Evolutionary conservation across 140 eudicot genomes (phyloP), one percentile per base, ranked within the genome.

Genomic region (Anethum foeniculum): DNA sequence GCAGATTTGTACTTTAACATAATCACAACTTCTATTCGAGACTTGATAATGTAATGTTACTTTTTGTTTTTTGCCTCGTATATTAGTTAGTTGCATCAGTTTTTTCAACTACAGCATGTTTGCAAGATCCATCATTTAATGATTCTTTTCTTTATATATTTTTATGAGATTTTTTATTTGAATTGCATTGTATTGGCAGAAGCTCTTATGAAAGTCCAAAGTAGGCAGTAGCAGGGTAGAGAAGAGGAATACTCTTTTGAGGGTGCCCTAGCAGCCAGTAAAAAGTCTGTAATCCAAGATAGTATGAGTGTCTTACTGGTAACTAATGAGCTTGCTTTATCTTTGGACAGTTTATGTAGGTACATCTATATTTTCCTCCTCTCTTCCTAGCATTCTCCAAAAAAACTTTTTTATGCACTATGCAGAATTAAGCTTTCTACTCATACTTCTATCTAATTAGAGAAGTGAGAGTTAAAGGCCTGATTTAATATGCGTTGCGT

Each of bases 241-340:
- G 90, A 82, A 83, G 92, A 85, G 82, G 90, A 88, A 65, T 68
- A 81, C 81, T 81, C 93, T 77, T 87, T 90, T 81, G 86, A 79
- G 87, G 85, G 81, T 81, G 88, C 86, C 25, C 80, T 93, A 32
- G 97, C 88, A 72, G 93, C 91, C 79, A 91, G 92, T 83, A 93
- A 90, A 83, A 91, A 88, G 78, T 84, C 93, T 75, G 88, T 93
- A 23, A 85, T 89, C 80, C 90, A 93, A 86, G 95, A 96, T 89
- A 88, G 93, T 82, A 88, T 86, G 90, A 87, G 83, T 81, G 81
- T 87, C 80, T 83, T 91, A 78, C 86, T 79, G 97, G 97, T 91
- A 90, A 71, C 75, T 68, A 58, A 25, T n/a, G 75, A 64, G 74
- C 43, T 67, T 30, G 10, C 43, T 28, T 67, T 67, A 14, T 67